Evolutionary conservation across 2,329 filamentous ascomycete species (phyloP).

Genomic region (Diaporthe citri): DNA sequence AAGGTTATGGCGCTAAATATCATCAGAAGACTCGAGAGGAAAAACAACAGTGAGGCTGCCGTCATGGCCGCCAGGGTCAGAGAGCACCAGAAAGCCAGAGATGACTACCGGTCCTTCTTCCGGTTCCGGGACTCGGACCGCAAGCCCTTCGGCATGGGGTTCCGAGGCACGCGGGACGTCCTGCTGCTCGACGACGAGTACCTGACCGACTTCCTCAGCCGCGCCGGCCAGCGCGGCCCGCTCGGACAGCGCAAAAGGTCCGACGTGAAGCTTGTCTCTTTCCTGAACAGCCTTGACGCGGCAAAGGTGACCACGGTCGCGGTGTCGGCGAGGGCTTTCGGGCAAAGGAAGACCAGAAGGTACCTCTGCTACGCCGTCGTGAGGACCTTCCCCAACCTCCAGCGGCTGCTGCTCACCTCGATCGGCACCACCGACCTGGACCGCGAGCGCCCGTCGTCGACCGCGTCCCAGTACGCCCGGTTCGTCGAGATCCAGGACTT

Average conservation of each 20-base stretch:
- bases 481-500: neutral
- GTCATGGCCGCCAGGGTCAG: neutral
- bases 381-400: conserved; percentile 16
- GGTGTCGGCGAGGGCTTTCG: neutral
- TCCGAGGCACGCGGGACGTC: neutral
- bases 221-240: neutral
- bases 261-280: conserved; percentile 10
- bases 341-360: neutral
- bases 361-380: conserved; percentile 16
- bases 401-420: neutral
- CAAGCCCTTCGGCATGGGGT: conserved; percentile 16
- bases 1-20: neutral
- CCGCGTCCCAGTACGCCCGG: neutral
- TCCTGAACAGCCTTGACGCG: conserved; percentile 1
- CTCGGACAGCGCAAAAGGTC: neutral
- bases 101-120: neutral
- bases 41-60: neutral
- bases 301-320: conserved; percentile 13
- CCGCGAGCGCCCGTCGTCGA: neutral
- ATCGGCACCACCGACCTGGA: neutral
- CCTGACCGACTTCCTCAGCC: neutral
- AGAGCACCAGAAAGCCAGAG: neutral
- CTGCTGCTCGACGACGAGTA: conserved; percentile 28
- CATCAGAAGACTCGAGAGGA: neutral
- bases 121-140: neutral